phyloP scores from a whole-genome alignment of 257 asterid species.

The Salvia hispanica region DNA sequence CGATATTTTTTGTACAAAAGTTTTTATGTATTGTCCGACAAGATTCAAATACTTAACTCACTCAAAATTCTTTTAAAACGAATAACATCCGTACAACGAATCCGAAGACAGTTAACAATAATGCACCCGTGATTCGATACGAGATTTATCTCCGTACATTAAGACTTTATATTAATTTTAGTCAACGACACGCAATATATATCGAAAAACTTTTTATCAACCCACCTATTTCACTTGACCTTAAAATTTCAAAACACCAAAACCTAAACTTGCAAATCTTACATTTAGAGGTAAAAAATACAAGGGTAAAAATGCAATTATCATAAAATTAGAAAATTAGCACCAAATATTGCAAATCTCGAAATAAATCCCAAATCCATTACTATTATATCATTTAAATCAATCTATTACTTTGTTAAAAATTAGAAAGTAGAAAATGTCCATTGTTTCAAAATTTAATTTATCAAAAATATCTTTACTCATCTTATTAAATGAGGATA shows the following conservation, averaged over 20 bases:
- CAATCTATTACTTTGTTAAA: too few species aligned
- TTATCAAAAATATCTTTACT: too few species aligned
- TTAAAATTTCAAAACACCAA: not conserved
- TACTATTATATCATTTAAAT: too few species aligned
- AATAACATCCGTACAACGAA: not conserved
- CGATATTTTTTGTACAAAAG: not conserved
- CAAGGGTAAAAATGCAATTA: slow-evolving; percentile 15
- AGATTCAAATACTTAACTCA: not conserved
- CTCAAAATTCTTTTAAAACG: not conserved
- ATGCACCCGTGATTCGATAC: not conserved
- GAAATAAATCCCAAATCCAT: too few species aligned
- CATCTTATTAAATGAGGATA: too few species aligned
- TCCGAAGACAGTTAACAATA: not conserved
- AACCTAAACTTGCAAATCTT: not conserved
- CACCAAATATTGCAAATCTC: not conserved
- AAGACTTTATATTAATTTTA: not conserved
- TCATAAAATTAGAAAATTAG: not conserved
- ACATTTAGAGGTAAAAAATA: not conserved
- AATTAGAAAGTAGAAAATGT: too few species aligned
- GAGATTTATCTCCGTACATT: not conserved
- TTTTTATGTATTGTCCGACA: not conserved
- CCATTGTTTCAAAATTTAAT: too few species aligned
- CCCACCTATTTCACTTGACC: not conserved
- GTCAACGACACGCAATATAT: not conserved
- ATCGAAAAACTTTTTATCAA: too few species aligned